Base-by-base conservation (phyloP, 2,329 filamentous ascomycete genomes). In the Penicillium occitanis region DNA sequence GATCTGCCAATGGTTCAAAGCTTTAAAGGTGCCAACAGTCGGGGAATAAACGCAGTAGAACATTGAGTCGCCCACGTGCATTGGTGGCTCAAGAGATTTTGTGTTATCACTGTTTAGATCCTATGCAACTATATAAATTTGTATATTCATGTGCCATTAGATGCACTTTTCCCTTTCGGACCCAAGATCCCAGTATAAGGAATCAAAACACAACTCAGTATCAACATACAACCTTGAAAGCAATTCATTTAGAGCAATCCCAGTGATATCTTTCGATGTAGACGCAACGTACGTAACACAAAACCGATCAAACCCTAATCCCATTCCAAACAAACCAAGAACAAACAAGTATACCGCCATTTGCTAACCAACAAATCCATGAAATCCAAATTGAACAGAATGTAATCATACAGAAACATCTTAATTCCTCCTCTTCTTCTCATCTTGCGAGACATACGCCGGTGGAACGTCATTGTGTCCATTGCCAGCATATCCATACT, bases 221-320 rank as follows among this genome's bases (percentile, higher is more conserved):
- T 28, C 22, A 13, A 50, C 7, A 25, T 25, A 19, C 17, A 44
- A 25, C 25, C 25, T 3, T 25, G 25, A 4, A 25, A 19, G 17
- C 19, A 44, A 19, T 19, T 6, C 13, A 30, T 30, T 3, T 3
- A 57, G 17, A 57, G 19, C 10, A n/a, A 11, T 28, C n/a, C 13
- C 14, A 25, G 25, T 25, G 10, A 33, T 33, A n/a, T 19, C 7
- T 44, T 22, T 17, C 13, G 25, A 13, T 28, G 14, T 10, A n/a
- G 13, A 51, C 5, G 13, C 25, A 17, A 14, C 25, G 2, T 14
- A 53, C 14, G 48, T 14, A 14, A 48, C n/a, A 25, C 13, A 51
- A 51, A 44, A 63, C 50, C 35, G 2, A 17, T 37, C 5, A 28
- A 63, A 46, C 61, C 61, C 61, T 63, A 63, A 57, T 42, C 42